Conservation (phyloP, 1,284 basidiomycete genomes). For the Sanghuangporus baumii region DNA sequence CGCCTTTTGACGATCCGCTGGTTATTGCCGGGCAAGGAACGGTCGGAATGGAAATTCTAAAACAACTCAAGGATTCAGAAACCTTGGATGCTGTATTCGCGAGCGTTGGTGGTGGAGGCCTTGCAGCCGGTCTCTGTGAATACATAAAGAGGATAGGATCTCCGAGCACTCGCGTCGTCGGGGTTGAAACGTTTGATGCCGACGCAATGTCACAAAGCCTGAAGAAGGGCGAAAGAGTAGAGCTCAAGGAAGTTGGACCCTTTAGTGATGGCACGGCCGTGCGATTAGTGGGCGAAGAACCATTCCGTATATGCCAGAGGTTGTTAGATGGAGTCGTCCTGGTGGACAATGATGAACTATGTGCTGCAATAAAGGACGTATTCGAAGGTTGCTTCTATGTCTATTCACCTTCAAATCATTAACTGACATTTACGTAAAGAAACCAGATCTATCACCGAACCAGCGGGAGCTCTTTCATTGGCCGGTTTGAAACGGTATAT, state of each 20-base stretch:
- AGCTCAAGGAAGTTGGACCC: conserved; percentile 87
- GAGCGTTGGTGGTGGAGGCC: conserved; percentile 89
- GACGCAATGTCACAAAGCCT: conserved; percentile 89
- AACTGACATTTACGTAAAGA: conserved; percentile 43
- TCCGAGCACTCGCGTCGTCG: conserved; percentile 79
- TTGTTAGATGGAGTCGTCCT: conserved; percentile 84
- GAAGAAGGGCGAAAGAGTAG: conserved; percentile 73
- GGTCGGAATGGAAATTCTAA: conserved; percentile 89
- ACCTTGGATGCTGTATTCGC: conserved; percentile 85
- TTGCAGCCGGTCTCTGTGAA: conserved; percentile 84
- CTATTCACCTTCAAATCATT: conserved; percentile 10
- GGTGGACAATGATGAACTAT: conserved; percentile 94
- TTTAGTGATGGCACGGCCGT: conserved; percentile 99
- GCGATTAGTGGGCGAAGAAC: conserved; percentile 92
- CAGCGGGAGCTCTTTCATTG: conserved; percentile 91
- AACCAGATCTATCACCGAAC: conserved; percentile 92
- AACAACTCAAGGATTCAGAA: conserved; percentile 74
- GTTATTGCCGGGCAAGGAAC: conserved; percentile 98
- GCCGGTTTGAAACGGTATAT: conserved; percentile 93
- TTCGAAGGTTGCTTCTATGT: conserved; percentile 74
- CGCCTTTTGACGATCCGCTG: conserved; percentile 96
- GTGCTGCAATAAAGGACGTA: conserved; percentile 97
- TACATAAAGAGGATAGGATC: conserved; percentile 94
- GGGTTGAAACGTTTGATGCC: conserved; percentile 94
- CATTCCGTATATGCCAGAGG: conserved; percentile 87